Percentiles rank a stretch among this genome's conserved stretches.
Conservation (phyloP, 1,284 basidiomycete species). For the Tilletiopsis washingtonensis region DNA sequence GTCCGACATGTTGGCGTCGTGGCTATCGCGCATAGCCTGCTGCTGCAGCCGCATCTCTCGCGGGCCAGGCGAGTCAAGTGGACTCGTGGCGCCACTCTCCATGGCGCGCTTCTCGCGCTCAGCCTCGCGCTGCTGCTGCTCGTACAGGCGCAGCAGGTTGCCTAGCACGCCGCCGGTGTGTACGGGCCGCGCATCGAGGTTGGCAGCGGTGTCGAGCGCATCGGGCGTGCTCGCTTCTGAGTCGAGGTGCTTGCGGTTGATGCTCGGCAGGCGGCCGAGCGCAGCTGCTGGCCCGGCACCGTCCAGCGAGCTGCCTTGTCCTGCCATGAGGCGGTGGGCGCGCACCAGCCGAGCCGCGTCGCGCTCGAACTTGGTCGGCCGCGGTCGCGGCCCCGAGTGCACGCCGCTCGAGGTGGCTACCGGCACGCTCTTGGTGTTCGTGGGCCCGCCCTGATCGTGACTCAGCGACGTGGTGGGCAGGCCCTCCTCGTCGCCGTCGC, state of each 20-base stretch:
- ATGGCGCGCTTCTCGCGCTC: conserved; percentile 7
- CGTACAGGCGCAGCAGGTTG: conserved; percentile 43
- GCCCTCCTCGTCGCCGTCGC: conserved; percentile 18
- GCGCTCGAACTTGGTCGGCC: conserved; percentile 36
- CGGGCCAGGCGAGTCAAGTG: conserved; percentile 13
- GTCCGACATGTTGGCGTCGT: neutral
- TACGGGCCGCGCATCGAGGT: conserved; percentile 39
- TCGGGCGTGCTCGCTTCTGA: conserved; percentile 40
- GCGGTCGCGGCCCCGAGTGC: conserved; percentile 19
- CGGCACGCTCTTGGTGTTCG: conserved; percentile 43
- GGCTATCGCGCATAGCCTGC: too few relatives aligned
- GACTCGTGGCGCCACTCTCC: conserved; percentile 11
- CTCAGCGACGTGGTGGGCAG: neutral
- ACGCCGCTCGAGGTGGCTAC: conserved; percentile 42
- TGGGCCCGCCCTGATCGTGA: conserved; percentile 34
- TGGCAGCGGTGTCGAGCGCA: conserved; percentile 28
- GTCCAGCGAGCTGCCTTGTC: conserved; percentile 14
- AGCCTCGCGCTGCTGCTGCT: conserved; percentile 31
- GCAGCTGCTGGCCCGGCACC: conserved; percentile 4
- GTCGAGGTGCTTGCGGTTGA: conserved; percentile 30
- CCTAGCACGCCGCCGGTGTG: conserved; percentile 37
- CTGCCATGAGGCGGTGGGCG: conserved; percentile 31
- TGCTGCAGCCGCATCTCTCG: neutral
- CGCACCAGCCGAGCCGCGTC: conserved; percentile 37
- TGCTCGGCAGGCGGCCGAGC: conserved; percentile 13